Evolutionary conservation across 345 rosid genomes (phyloP).

Genomic region (Eucalyptus fibrosa): DNA sequence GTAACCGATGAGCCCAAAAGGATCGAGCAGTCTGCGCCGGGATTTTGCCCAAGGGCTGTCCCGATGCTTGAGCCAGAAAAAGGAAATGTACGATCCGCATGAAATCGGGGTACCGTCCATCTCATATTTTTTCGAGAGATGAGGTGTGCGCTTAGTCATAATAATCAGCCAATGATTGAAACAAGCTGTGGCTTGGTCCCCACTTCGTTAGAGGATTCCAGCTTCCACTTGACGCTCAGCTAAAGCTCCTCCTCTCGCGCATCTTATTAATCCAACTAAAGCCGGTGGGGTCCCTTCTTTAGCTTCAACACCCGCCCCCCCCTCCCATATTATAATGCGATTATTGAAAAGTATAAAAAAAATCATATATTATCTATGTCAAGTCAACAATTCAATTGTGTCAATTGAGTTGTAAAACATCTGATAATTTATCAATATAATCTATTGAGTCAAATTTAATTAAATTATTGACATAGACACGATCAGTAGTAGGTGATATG

Average conservation of each 20-base stretch:
- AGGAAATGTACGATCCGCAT: not conserved
- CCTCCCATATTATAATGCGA: too few relatives aligned
- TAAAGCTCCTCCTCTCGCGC: not conserved
- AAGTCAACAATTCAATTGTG: too few relatives aligned
- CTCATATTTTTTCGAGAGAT: not conserved
- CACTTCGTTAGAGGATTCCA: not conserved
- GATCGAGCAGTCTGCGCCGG: not conserved
- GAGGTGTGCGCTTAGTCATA: not conserved
- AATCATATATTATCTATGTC: too few relatives aligned
- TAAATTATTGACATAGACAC: fast-evolving
- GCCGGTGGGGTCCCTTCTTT: not conserved
- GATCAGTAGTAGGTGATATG: fast-evolving
- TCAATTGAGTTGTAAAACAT: too few relatives aligned
- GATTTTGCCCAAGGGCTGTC: not conserved
- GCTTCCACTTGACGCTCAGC: not conserved
- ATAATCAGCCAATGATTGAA: not conserved
- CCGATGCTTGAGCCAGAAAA: not conserved
- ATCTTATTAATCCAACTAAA: not conserved
- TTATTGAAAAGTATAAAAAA: too few relatives aligned
- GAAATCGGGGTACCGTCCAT: not conserved
- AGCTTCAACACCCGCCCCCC: not conserved
- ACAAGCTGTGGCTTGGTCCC: not conserved
- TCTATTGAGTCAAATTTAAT: fast-evolving
- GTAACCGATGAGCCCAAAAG: not conserved
- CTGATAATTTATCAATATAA: too few relatives aligned